These are phyloP conservation scores for Tulasnella sp. DNA, from an alignment of 768 basidiomycete species.

Conservation along the genomic window DNA sequence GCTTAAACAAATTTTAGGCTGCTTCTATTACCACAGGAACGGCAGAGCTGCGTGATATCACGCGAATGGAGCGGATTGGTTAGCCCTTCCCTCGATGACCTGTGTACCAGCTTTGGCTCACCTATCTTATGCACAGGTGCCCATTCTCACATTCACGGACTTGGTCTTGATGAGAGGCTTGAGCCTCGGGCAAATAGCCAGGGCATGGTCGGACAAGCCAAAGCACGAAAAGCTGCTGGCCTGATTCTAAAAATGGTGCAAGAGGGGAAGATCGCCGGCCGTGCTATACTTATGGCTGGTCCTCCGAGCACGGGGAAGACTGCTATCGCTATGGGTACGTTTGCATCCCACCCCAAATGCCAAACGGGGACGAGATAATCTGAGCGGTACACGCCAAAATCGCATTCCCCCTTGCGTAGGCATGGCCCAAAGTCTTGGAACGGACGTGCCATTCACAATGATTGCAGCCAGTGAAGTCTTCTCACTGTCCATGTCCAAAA, in stretches of 20 bases:
- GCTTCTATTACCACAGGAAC: slow-evolving; percentile 65
- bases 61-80: slow-evolving; percentile 92
- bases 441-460: slow-evolving; percentile 96
- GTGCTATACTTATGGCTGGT: slow-evolving; percentile 93
- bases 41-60: slow-evolving; percentile 71
- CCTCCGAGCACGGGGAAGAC: slow-evolving; percentile 97
- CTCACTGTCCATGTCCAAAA: slow-evolving; percentile 96
- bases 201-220: slow-evolving; percentile 95
- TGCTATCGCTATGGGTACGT: slow-evolving; percentile 86
- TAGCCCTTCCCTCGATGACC: slow-evolving; percentile 8
- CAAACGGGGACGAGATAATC: background rate
- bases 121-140: slow-evolving; percentile 40
- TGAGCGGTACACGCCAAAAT: background rate
- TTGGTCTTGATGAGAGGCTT: slow-evolving; percentile 83
- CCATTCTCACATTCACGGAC: slow-evolving; percentile 89
- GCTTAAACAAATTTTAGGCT: too few species aligned
- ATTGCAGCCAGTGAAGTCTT: slow-evolving; percentile 97
- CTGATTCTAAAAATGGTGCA: slow-evolving; percentile 98
- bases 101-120: background rate
- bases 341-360: background rate
- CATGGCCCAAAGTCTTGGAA: slow-evolving; percentile 90
- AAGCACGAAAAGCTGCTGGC: slow-evolving; percentile 93
- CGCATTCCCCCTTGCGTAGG: slow-evolving; percentile 33
- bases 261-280: slow-evolving; percentile 87
- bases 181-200: slow-evolving; percentile 82